Evolutionary conservation across 768 basidiomycete species (phyloP).

Genomic region (Trametes punicea): DNA sequence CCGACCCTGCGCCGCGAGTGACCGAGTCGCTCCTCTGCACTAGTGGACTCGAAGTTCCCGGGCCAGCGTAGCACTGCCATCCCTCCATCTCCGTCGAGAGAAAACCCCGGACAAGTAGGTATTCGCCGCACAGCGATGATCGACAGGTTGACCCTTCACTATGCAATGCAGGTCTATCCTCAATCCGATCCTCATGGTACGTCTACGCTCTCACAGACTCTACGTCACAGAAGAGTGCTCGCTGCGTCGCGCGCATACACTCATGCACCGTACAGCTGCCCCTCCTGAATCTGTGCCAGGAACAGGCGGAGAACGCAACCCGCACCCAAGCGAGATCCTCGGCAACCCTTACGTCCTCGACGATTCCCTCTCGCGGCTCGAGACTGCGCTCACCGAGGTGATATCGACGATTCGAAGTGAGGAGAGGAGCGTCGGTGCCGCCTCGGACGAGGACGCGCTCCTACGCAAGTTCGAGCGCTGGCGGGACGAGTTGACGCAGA

Average conservation of each 20-base stretch:
- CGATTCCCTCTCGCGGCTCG: conserved; percentile 41
- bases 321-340: conserved; percentile 27
- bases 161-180: conserved; percentile 43
- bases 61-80: conserved; percentile 32
- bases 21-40: neutral
- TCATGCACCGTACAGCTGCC: conserved; percentile 17
- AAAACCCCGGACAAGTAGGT: conserved; percentile 46
- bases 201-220: neutral
- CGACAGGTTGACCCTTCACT: too few relatives aligned
- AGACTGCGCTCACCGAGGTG: conserved; percentile 40
- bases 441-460: conserved; percentile 33
- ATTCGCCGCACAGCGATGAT: too few relatives aligned
- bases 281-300: conserved; percentile 23
- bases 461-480: conserved; percentile 41
- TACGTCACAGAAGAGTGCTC: too few relatives aligned
- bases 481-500: conserved; percentile 38
- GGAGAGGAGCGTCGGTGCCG: conserved; percentile 34
- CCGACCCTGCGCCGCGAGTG: neutral
- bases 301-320: conserved; percentile 22
- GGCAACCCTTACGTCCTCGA: conserved; percentile 49
- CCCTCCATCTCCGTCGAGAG: conserved; percentile 43
- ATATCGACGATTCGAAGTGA: conserved; percentile 45
- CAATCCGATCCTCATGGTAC: conserved; percentile 42
- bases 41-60: conserved; percentile 42
- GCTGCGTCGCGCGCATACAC: too few relatives aligned